Evolutionary conservation across 2,329 filamentous ascomycete genomes (phyloP).

Genomic region (Aspergillus nomiae): DNA sequence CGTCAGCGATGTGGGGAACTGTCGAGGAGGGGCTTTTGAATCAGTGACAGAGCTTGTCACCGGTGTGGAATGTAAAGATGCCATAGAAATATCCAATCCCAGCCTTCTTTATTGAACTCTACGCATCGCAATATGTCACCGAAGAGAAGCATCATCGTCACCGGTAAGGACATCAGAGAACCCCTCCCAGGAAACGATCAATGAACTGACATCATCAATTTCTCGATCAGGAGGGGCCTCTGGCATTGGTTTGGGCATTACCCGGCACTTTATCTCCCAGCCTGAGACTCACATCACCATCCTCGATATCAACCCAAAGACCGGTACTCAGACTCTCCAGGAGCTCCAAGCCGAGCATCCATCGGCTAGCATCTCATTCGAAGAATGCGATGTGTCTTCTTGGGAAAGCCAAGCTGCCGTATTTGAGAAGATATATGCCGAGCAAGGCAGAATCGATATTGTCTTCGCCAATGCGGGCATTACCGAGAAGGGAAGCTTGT

Average conservation of each 20-base stretch:
- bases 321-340: neutral
- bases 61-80: neutral
- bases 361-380: neutral
- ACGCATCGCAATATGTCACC: neutral
- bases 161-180: neutral
- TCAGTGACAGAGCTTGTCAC: neutral
- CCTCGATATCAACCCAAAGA: neutral
- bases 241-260: neutral
- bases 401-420: neutral
- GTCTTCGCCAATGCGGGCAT: slow-evolving; percentile 56
- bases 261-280: neutral
- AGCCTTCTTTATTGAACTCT: neutral
- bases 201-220: neutral
- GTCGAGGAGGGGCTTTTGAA: neutral
- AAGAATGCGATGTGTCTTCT: neutral
- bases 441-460: slow-evolving; percentile 45
- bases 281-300: neutral
- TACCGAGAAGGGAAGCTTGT: slow-evolving; percentile 44
- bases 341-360: neutral
- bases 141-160: neutral
- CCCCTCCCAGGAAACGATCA: neutral
- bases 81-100: neutral
- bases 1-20: neutral
- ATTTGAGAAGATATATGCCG: slow-evolving; percentile 17
- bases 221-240: neutral